phyloP scores from a whole-genome alignment of 169 alveolate species.

The Eimeria maxima region DNA sequence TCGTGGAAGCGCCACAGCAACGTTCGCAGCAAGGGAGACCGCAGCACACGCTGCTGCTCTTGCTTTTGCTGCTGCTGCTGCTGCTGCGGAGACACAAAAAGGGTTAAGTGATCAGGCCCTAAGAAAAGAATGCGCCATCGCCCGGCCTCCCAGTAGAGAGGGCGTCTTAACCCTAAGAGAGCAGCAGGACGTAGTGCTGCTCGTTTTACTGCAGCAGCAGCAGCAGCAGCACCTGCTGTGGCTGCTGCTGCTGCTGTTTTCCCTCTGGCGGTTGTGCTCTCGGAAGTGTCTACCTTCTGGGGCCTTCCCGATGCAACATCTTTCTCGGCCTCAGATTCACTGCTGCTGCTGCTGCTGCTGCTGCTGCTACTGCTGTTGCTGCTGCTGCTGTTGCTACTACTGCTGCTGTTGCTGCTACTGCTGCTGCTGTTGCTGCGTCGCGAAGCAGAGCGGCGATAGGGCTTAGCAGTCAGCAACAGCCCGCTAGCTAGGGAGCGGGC shows the following conservation, averaged over 20 bases:
- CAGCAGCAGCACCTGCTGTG: neutral
- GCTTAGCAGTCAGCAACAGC: conserved; percentile 42
- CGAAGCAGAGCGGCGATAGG: neutral
- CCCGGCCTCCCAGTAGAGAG: conserved; percentile 68
- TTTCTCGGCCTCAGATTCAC: conserved; percentile 19
- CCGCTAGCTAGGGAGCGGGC: conserved; percentile 43
- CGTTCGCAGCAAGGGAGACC: conserved; percentile 53
- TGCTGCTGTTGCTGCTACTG: no score
- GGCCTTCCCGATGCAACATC: neutral
- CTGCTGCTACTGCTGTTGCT: neutral
- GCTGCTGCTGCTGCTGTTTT: neutral
- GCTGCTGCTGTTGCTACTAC: no score
- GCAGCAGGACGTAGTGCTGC: neutral
- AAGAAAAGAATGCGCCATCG: conserved; percentile 36
- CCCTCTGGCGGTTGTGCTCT: neutral
- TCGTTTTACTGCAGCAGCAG: neutral
- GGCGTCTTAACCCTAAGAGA: neutral
- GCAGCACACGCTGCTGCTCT: conserved; percentile 50
- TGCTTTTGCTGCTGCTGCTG: neutral
- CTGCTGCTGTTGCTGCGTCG: conserved; percentile 44
- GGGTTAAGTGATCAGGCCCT: conserved; percentile 7
- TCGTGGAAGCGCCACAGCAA: conserved; percentile 35
- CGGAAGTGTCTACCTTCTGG: neutral
- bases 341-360: conserved; percentile 57
- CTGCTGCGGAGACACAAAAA: conserved; percentile 8